phyloP scores from a whole-genome alignment of 2,329 filamentous ascomycete species.

The Trichoderma pleuroti region DNA sequence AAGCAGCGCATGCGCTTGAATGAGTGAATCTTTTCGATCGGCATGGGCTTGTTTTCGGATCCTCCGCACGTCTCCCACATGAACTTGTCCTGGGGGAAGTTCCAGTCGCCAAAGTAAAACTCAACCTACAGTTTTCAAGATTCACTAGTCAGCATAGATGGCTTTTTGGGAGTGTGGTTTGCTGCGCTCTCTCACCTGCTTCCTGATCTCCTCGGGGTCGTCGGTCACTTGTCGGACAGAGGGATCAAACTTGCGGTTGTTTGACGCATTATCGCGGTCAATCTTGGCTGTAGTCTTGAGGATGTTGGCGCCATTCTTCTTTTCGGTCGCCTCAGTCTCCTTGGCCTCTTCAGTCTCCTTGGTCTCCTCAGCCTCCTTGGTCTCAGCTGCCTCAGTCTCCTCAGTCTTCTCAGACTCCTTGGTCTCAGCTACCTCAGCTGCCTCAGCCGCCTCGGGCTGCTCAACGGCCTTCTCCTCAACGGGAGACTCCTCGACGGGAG shows the following conservation, averaged over 20 bases:
- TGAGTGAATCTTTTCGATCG: conserved; percentile 70
- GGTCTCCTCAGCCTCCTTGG: conserved; percentile 20
- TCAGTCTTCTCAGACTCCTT: conserved; percentile 4
- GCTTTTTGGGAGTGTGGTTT: background rate
- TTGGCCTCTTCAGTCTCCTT: conserved; percentile 12
- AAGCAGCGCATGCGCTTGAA: conserved; percentile 98
- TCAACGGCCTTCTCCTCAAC: conserved; percentile 26
- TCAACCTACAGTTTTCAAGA: conserved; percentile 60
- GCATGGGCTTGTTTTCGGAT: conserved; percentile 74
- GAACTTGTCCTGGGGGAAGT: conserved; percentile 84
- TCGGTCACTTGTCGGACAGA: conserved; percentile 65
- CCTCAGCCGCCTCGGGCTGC: conserved; percentile 20
- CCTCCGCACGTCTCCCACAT: conserved; percentile 77
- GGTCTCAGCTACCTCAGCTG: conserved; percentile 6
- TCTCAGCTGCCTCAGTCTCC: conserved; percentile 24
- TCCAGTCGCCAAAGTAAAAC: conserved; percentile 93
- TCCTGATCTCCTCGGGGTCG: conserved; percentile 76
- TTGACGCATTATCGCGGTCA: conserved; percentile 40
- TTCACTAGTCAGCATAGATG: background rate
- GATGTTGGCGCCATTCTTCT: conserved; percentile 30
- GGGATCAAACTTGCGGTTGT: conserved; percentile 69
- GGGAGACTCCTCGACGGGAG: conserved; percentile 15
- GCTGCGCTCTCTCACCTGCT: conserved; percentile 57
- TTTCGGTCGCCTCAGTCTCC: conserved; percentile 23
- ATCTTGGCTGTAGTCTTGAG: conserved; percentile 45